Conservation (phyloP, 768 basidiomycete genomes). For the Melanogaster broomeanus region DNA sequence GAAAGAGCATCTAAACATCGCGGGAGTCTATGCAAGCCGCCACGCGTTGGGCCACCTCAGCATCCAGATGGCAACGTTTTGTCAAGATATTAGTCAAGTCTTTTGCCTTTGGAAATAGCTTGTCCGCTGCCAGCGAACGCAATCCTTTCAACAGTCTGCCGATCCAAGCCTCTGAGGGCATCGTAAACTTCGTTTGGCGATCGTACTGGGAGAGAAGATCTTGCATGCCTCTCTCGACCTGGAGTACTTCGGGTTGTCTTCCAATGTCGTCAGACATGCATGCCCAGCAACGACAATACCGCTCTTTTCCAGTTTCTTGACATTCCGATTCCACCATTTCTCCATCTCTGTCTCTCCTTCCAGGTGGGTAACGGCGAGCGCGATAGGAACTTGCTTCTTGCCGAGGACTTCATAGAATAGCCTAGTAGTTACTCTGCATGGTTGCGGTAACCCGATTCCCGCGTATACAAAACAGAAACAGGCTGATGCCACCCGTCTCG, state of each 20-base stretch:
- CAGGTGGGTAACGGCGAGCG: conserved; percentile 41
- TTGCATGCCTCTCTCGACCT: conserved; percentile 31
- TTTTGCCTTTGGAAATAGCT: conserved; percentile 21
- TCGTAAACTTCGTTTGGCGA: conserved; percentile 30
- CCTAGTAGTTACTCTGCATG: too few species aligned
- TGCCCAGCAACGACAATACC: conserved; percentile 27
- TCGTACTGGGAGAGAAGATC: conserved; percentile 18
- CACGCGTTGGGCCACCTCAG: conserved; percentile 23
- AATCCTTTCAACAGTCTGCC: conserved; percentile 25
- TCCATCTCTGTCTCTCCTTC: conserved; percentile 38
- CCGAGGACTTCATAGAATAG: too few species aligned
- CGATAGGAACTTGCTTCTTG: too few species aligned
- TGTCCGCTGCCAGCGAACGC: conserved; percentile 18
- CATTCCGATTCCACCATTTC: conserved; percentile 33
- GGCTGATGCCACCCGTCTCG: conserved; percentile 35
- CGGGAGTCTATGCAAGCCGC: conserved; percentile 19
- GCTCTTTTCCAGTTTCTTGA: conserved; percentile 16
- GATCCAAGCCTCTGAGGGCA: conserved; percentile 31
- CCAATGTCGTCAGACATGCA: conserved; percentile 33
- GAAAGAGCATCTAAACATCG: too few species aligned
- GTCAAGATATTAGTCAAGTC: conserved; percentile 27
- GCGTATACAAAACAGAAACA: conserved; percentile 43
- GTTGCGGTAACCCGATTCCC: conserved; percentile 39
- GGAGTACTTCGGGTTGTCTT: conserved; percentile 24
- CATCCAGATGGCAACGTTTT: too few species aligned